phyloP scores from a whole-genome alignment of 495 filamentous ascomycete species.

The Aspergillus bridgeri region DNA sequence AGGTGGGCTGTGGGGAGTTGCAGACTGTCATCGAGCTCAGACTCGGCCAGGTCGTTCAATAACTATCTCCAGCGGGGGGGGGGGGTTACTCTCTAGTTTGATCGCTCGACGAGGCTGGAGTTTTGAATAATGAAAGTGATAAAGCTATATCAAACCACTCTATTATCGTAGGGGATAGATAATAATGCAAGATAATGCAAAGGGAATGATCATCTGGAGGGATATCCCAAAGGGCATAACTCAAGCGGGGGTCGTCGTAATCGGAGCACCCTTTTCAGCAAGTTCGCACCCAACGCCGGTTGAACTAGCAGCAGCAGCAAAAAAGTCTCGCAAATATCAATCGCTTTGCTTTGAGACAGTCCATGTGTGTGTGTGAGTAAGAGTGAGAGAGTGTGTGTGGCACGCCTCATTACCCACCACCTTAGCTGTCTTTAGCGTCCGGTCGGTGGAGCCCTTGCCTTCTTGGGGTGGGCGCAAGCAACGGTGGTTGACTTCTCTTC shows the following conservation, averaged over 20 bases:
- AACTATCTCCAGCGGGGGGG: background rate
- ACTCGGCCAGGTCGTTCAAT: background rate
- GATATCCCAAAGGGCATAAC: conserved; percentile 14
- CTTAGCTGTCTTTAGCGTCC: conserved; percentile 17
- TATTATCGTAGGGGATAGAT: background rate
- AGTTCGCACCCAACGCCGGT: background rate
- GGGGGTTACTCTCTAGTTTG: too few relatives aligned
- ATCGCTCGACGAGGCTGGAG: background rate
- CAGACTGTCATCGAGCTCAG: background rate
- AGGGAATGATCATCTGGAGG: background rate
- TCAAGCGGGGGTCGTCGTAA: conserved; percentile 20
- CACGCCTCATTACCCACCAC: conserved; percentile 10
- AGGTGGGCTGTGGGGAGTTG: conserved; percentile 2
- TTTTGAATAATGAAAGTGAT: background rate
- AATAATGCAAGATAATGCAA: background rate
- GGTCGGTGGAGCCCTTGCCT: conserved; percentile 10
- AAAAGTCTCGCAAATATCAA: background rate
- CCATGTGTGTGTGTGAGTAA: conserved; percentile 12
- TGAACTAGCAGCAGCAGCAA: background rate
- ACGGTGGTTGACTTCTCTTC: conserved; percentile 19
- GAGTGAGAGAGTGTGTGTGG: conserved; percentile 14
- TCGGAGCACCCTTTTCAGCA: conserved; percentile 9
- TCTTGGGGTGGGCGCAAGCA: conserved; percentile 21
- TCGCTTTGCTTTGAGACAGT: conserved; percentile 6
- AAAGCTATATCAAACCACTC: too few relatives aligned